Evolutionary conservation across 768 basidiomycete species (phyloP).

Genomic region (Suillus placidus): DNA sequence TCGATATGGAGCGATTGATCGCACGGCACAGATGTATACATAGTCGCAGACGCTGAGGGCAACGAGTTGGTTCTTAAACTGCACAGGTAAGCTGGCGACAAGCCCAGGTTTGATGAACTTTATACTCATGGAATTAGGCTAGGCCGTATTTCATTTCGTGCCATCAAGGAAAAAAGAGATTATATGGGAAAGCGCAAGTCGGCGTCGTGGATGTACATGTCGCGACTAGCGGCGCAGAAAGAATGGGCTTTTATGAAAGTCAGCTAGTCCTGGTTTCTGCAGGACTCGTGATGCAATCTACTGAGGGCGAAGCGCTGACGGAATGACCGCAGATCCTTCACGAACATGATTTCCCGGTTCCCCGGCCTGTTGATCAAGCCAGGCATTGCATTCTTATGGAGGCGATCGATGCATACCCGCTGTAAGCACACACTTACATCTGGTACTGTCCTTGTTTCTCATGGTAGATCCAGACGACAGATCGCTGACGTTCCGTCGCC

Average conservation of each 20-base stretch:
- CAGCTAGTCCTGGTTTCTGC: constrained; percentile 4
- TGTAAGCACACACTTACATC: constrained; percentile 56
- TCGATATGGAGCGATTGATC: not conserved
- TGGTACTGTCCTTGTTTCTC: not conserved
- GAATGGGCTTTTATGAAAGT: constrained; percentile 99
- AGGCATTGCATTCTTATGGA: constrained; percentile 97
- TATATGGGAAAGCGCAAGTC: constrained; percentile 95
- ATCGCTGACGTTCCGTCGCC: constrained; percentile 82
- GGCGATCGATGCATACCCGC: constrained; percentile 89
- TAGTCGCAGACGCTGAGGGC: constrained; percentile 85
- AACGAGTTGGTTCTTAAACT: constrained; percentile 90
- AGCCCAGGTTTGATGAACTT: not conserved
- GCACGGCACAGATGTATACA: constrained; percentile 69
- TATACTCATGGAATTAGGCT: constrained; percentile 53
- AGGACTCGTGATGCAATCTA: not conserved
- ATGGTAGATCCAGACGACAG: constrained; percentile 65
- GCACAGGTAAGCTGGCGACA: constrained; percentile 63
- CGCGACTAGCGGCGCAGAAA: constrained; percentile 92
- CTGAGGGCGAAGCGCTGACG: not conserved
- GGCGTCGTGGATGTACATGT: constrained; percentile 99
- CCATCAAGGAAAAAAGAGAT: constrained; percentile 95
- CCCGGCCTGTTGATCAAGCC: constrained; percentile 90
- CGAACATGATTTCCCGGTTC: constrained; percentile 92
- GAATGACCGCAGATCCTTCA: constrained; percentile 68
- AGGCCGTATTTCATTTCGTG: constrained; percentile 95